phyloP scores from a whole-genome alignment of 1,284 basidiomycete genomes.

The Irpex rosettiformis region DNA sequence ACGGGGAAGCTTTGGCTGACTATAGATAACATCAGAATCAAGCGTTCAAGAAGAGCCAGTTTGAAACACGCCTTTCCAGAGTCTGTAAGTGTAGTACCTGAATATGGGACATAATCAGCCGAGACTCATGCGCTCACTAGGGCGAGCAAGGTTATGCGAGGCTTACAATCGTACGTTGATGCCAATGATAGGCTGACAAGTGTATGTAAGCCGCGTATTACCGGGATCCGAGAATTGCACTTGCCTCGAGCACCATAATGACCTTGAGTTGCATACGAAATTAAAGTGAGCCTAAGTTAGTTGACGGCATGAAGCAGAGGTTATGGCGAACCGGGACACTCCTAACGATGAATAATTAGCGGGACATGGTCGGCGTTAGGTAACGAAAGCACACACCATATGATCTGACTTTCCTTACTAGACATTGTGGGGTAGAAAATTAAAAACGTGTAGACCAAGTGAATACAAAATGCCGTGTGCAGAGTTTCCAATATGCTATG shows the following conservation, averaged over 20 bases:
- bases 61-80: neutral
- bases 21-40: neutral
- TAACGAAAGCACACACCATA: neutral
- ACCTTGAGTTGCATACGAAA: neutral
- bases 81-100: neutral
- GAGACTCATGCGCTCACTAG: neutral
- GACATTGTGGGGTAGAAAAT: neutral
- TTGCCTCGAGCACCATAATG: neutral
- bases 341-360: neutral
- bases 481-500: neutral
- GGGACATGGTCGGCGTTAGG: no score
- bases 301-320: no score
- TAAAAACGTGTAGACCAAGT: neutral
- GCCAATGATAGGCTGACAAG: neutral
- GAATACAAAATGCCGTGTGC: neutral
- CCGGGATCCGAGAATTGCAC: no score
- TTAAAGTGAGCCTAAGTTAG: no score
- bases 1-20: neutral
- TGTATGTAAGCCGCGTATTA: no score
- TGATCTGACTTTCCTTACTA: neutral
- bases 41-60: neutral
- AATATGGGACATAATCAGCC: neutral
- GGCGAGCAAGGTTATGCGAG: neutral
- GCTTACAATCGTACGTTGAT: neutral
- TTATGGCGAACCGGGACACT: neutral